These are phyloP conservation scores for Botrytis squamosa DNA, from an alignment of 2,329 filamentous ascomycete species.

Conservation along the genomic window DNA sequence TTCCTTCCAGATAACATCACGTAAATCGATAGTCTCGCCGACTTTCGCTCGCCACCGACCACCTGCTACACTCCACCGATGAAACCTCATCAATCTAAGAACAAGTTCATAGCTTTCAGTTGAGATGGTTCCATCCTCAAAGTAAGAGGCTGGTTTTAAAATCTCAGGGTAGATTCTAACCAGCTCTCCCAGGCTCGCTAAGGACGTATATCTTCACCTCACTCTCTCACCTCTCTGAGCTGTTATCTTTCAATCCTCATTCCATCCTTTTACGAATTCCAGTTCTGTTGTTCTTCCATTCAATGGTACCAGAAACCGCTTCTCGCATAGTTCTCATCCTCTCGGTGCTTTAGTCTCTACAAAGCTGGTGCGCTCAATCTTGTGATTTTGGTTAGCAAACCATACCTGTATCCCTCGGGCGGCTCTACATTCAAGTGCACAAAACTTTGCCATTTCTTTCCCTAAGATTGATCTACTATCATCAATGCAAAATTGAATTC, in stretches of 20 bases:
- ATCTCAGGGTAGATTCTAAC: not conserved
- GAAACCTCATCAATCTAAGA: not conserved
- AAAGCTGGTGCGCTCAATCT: not conserved
- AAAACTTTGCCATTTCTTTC: not conserved
- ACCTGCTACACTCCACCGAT: not conserved
- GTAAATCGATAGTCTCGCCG: not conserved
- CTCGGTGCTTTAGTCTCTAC: not conserved
- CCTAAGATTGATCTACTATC: not conserved
- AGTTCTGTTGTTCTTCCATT: not conserved
- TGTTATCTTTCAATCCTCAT: not conserved
- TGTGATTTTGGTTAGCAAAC: not conserved
- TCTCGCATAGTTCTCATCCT: not conserved
- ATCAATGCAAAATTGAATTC: not conserved
- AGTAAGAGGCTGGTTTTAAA: no score
- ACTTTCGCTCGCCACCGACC: not conserved
- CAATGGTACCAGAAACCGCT: not conserved
- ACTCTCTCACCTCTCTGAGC: not conserved
- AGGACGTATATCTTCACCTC: not conserved
- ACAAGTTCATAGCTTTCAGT: not conserved
- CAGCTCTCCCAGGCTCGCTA: not conserved
- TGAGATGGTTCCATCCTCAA: not conserved
- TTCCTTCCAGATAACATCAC: no score
- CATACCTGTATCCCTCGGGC: not conserved
- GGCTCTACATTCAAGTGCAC: not conserved
- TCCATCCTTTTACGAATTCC: not conserved